Evolutionary conservation across 495 filamentous ascomycete species (phyloP), one percentile per base, ranked within the genome.

Genomic region (Neurospora sp.): DNA sequence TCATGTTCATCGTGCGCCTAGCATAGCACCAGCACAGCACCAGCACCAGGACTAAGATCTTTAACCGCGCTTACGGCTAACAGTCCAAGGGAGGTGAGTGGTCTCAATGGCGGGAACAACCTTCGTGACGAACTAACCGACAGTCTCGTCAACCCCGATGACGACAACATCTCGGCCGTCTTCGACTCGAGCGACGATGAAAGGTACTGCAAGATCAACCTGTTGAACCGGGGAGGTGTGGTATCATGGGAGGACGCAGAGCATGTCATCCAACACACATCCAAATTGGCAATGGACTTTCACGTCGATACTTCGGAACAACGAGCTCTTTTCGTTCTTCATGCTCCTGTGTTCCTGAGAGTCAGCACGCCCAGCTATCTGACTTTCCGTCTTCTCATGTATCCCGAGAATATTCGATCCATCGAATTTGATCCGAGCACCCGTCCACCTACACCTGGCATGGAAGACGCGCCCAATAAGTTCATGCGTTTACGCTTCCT

Each of bases 41-140:
- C 9, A 48, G 11, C 11, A 54, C 20, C 72, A 69, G 11, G 14
- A 41, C 35, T 40, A 46, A 46, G 2, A 69, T 73, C 8, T 70
- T 20, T 70, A 73, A 73, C 72, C 39, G 62, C 23, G 72, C n/a
- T 70, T 54, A 16, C 6, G 27, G 59, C 66, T 70, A 44, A 69
- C 69, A 70, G 62, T 37, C 44, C 62, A 27, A 70, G 62, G 72
- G 72, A 73, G 72, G 72, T n/a, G 69, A 42, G 66, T 73, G 72
- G 41, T 9, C 3, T 70, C 20, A 69, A 73, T 40, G 39, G 2
- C 14, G 72, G 35, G 35, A 3, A 73, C 38, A 70, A 39, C 14
- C 39, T 39, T 73, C 0, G 69, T 69, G 72, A 31, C 38, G n/a
- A 70, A 6, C 14, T 73, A 14, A 70, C 7, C 72, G 40, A 73